phyloP scores from a whole-genome alignment of 495 filamentous ascomycete species.

The Tetracladium marchalianum region DNA sequence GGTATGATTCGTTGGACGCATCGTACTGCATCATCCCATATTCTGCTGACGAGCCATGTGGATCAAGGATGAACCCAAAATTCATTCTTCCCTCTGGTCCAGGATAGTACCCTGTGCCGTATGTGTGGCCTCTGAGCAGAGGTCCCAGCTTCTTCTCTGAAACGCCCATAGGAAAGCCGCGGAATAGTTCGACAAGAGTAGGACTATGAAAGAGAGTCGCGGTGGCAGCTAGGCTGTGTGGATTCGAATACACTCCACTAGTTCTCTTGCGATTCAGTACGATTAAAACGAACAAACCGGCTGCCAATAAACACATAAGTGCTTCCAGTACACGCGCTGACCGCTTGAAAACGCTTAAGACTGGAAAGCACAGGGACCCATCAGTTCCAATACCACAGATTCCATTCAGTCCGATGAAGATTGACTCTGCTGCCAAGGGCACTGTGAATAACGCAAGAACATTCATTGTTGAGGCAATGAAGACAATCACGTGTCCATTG shows the following conservation, averaged over 20 bases:
- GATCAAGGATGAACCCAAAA: too few species aligned
- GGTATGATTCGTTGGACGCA: too few species aligned
- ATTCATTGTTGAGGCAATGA: slow-evolving; percentile 5
- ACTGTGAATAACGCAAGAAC: neutral
- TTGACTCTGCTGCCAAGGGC: slow-evolving; percentile 5
- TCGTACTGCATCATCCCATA: too few species aligned
- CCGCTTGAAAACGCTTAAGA: too few species aligned
- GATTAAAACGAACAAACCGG: slow-evolving; percentile 1
- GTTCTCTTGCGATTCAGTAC: neutral
- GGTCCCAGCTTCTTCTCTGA: neutral
- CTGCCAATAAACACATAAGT: too few species aligned
- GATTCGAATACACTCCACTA: slow-evolving; percentile 4
- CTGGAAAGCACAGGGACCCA: too few species aligned
- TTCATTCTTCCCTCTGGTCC: too few species aligned
- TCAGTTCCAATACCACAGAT: neutral
- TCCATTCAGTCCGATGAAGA: slow-evolving; percentile 6
- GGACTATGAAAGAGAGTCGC: slow-evolving; percentile 2
- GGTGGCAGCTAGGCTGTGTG: neutral
- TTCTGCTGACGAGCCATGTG: too few species aligned
- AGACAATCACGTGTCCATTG: slow-evolving; percentile 3
- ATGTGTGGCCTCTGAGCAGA: neutral
- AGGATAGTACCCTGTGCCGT: too few species aligned
- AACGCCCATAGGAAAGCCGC: neutral
- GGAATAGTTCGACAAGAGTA: neutral
- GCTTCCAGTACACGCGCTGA: too few species aligned